Percentiles rank a stretch among this genome's conserved stretches.
These are phyloP conservation scores for Paradendryphiella salina DNA, from an alignment of 2,329 filamentous ascomycete species.

Conservation along the genomic window DNA sequence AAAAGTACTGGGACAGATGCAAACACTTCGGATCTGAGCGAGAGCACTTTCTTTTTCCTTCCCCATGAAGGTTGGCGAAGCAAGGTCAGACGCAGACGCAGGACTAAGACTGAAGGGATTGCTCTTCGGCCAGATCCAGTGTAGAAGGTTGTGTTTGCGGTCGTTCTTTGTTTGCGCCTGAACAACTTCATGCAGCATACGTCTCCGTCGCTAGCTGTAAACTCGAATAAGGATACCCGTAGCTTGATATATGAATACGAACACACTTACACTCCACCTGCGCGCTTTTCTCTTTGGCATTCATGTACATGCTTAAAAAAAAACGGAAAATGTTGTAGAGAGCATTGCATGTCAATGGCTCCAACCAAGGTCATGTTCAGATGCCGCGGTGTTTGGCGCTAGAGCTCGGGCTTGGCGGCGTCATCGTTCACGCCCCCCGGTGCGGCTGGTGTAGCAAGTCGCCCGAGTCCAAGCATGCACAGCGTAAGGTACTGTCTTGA, in stretches of 20 bases:
- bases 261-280: background rate
- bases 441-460: too few species aligned
- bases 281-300: too few species aligned
- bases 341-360: too few species aligned
- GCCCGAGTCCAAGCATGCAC: too few species aligned
- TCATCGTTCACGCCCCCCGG: background rate
- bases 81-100: slow-evolving; percentile 5
- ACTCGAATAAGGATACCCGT: background rate
- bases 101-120: slow-evolving; percentile 2
- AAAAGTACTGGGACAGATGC: background rate
- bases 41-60: background rate
- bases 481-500: too few species aligned
- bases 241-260: too few species aligned
- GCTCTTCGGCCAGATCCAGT: background rate
- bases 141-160: background rate
- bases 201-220: background rate
- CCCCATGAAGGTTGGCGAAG: background rate
- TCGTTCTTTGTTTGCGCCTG: too few species aligned
- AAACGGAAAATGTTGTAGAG: too few species aligned
- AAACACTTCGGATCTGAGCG: background rate
- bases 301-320: too few species aligned
- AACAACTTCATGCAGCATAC: too few species aligned
- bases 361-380: background rate
- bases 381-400: slow-evolving; percentile 19
- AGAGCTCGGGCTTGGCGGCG: background rate